Conservation (phyloP, 805 yeast genomes). For the Jamesozyma piceae region DNA sequence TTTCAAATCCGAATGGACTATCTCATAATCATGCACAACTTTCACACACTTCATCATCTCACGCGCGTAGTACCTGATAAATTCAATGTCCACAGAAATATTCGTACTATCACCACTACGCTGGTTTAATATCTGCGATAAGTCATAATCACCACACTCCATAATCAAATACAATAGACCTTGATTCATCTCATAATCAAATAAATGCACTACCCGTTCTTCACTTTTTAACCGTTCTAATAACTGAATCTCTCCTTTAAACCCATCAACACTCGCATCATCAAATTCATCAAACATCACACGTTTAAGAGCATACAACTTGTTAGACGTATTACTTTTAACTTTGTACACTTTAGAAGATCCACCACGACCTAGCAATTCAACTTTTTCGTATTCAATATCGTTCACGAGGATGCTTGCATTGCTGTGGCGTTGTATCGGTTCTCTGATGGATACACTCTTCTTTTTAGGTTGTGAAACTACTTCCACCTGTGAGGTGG, state of each 20-base stretch:
- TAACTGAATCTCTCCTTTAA: constrained; percentile 83
- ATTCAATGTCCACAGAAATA: constrained; percentile 58
- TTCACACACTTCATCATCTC: constrained; percentile 75
- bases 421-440: constrained; percentile 7
- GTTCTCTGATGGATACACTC: constrained; percentile 15
- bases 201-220: constrained; percentile 66
- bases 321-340: constrained; percentile 44
- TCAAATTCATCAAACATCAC: constrained; percentile 78
- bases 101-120: constrained; percentile 38
- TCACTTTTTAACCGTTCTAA: constrained; percentile 49
- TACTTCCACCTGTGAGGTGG: not conserved
- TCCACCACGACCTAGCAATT: constrained; percentile 83
- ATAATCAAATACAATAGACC: constrained; percentile 64
- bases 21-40: constrained; percentile 79
- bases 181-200: constrained; percentile 62
- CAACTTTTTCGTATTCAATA: constrained; percentile 60
- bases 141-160: constrained; percentile 92
- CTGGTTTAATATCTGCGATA: constrained; percentile 67
- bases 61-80: constrained; percentile 68
- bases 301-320: constrained; percentile 67
- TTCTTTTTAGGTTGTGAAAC: not conserved
- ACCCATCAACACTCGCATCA: constrained; percentile 60
- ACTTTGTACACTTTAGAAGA: constrained; percentile 85
- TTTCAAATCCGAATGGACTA: constrained; percentile 74
- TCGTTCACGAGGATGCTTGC: constrained; percentile 42